Conservation (phyloP, 805 yeast species). For the Candida morakotiae region DNA sequence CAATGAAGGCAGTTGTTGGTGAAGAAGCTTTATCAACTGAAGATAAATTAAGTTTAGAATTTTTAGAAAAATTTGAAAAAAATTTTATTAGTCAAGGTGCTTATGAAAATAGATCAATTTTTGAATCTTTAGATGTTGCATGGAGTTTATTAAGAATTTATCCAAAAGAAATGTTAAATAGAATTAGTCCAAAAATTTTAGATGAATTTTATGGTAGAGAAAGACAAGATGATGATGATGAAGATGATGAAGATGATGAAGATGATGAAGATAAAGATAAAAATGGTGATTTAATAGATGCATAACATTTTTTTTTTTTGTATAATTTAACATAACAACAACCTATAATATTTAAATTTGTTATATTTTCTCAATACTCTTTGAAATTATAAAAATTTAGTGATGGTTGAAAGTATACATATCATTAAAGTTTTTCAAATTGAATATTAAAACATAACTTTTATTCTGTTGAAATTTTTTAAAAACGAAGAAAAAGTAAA, state of each 20-base stretch:
- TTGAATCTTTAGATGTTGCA: constrained; percentile 95
- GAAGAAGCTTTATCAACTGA: constrained; percentile 98
- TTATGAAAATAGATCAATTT: constrained; percentile 90
- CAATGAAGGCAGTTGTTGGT: constrained; percentile 99
- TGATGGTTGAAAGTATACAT: too few relatives aligned
- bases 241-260: constrained; percentile 32
- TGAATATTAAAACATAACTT: too few relatives aligned
- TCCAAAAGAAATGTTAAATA: constrained; percentile 97
- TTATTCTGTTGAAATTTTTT: too few relatives aligned
- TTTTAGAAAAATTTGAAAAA: constrained; percentile 96
- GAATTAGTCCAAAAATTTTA: constrained; percentile 96
- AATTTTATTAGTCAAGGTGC: constrained; percentile 95
- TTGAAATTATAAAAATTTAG: too few relatives aligned
- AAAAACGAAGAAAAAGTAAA: too few relatives aligned
- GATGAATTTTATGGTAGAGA: constrained; percentile 93
- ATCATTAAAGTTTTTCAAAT: too few relatives aligned
- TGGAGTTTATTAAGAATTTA: constrained; percentile 97
- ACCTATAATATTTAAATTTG: neutral
- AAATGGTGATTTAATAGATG: constrained; percentile 8
- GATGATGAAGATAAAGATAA: constrained; percentile 13
- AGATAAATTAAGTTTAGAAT: constrained; percentile 95
- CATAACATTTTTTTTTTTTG: too few relatives aligned
- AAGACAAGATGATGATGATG: constrained; percentile 57
- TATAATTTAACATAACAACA: too few relatives aligned
- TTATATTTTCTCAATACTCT: too few relatives aligned